Evolutionary conservation across 257 asterid species (phyloP), one percentile per base, ranked within the genome.

Genomic region (Gentiana straminea): DNA sequence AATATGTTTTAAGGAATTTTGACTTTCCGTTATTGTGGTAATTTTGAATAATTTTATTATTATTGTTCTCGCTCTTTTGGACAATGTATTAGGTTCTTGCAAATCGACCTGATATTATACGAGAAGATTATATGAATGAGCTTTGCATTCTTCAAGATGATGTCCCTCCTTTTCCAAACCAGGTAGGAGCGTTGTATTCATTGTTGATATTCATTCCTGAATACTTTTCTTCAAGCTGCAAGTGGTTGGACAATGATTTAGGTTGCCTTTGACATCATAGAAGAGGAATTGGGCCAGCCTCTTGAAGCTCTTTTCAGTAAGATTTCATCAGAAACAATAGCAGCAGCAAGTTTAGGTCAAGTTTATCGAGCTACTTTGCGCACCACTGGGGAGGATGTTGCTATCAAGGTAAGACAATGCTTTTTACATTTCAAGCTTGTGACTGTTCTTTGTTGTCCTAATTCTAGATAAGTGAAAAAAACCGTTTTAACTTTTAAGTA

Each of bases 321-420:
- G 79, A 88, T 92, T 71, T 85, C 99, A 43, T 88, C 99, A 8
- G 56, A 54, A 80, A 92, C 99, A 50, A 88, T 92, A 78, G 99
- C 99, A 59, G 99, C 99, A 32, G 99, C 99, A 60, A 92, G 99
- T 63, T 83, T 92, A 82, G 99, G 99, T 58, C 99, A 92, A 76
- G 99, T 92, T 73, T 92, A 92, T 68, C 95, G 97, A 53, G 99
- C 99, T 52, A 92, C 97, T 55, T 84, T 92, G 33, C 89, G 95
- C 55, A 74, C 90, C 36, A 69, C 97, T 41, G 97, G 94, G 65
- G 95, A 92, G 71, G 97, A 92, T 71, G 97, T 92, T 70, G 99
- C 99, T 59, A 92, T 92, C 61, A 92, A 92, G 97, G 99, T 34
- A 13, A 48, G 5, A 32, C 44, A 39, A 52, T 54, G 43, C 32